These are phyloP conservation scores for Mucor mucedo DNA, from an alignment of 371 early-diverging fungal genomes.

Conservation along the genomic window DNA sequence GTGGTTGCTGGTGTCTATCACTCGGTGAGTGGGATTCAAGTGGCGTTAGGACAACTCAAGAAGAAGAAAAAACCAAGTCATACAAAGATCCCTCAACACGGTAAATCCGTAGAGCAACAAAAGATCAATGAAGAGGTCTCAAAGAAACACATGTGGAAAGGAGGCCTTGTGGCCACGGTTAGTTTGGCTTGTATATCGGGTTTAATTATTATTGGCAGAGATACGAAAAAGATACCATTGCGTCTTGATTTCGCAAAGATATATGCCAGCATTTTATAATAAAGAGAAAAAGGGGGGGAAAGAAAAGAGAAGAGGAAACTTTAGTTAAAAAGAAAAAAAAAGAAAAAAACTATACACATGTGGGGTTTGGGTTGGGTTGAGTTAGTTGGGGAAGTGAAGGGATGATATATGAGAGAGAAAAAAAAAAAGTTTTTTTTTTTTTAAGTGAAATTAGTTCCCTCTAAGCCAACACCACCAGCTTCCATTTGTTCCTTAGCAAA, in stretches of 20 bases:
- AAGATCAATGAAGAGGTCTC: constrained; percentile 57
- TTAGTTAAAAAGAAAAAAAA: constrained; percentile 1
- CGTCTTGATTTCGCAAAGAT: constrained; percentile 47
- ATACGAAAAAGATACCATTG: constrained; percentile 48
- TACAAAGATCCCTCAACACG: constrained; percentile 8
- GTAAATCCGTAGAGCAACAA: constrained; percentile 9
- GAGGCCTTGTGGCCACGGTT: constrained; percentile 21
- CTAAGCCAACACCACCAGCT: constrained; percentile 34
- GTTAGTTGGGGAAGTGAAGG: too few relatives aligned
- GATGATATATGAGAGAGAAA: neutral
- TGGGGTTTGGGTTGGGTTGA: neutral
- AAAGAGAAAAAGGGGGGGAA: too few relatives aligned
- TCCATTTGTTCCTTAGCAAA: constrained; percentile 96
- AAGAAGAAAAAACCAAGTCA: neutral
- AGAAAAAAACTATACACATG: neutral
- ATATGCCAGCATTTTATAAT: constrained; percentile 28
- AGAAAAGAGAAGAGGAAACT: neutral
- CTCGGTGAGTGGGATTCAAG: constrained; percentile 37
- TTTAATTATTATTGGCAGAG: constrained; percentile 34
- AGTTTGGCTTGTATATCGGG: constrained; percentile 33
- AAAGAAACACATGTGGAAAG: constrained; percentile 7
- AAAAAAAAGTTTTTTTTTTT: neutral
- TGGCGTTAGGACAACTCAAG: constrained; percentile 12
- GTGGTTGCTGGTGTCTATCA: constrained; percentile 39
- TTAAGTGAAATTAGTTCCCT: too few relatives aligned